Base-by-base conservation (phyloP, 352 stramenopile species). In the Phytophthora crassamura region DNA sequence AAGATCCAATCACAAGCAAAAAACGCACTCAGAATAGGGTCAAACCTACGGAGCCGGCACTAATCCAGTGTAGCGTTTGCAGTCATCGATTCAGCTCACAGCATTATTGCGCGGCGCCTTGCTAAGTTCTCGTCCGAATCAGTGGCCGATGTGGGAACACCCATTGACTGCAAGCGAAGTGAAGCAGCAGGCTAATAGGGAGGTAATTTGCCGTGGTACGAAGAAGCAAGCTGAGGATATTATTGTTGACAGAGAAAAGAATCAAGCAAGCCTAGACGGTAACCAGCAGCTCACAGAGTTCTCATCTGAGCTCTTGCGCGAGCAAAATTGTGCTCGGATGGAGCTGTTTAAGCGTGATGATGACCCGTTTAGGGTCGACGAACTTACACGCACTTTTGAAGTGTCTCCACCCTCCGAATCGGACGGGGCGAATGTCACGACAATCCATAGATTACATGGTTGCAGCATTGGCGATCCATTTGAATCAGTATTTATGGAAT, bases 401-500 rank as follows among this genome's bases (percentile, higher is more conserved):
- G 12, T 50, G 0, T 51, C 40, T 7, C 25, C 28, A 16, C 40
- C 40, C 1, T 50, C 39, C 4, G 1, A 7, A 3, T 22, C n/a
- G 20, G 52, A 59, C 40, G 9, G 3, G 7, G 8, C n/a, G 30
- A 28, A 41, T 51, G 16, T 25, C 22, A 25, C 1, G 22, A 3
- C 22, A 25, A 25, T 25, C 22, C 22, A 3, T 45, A 40, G n/a
- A 41, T 39, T 49, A 41, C n/a, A 58, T 58, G 15, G 22, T 58
- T 32, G 39, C 50, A 7, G 28, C 22, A 22, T 20, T 58, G 7
- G 50, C 15, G 16, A 39, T 58, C 8, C 9, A 16, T 14, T 4
- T 49, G 1, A 48, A 58, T 14, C 50, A 58, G 40, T 38, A 58
- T 35, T 3, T 58, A 18, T 58, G 22, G 50, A 28, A 5, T 6